Percentiles rank a stretch among this genome's conserved stretches.
These are phyloP conservation scores for Barnettozyma wickerhamii DNA, from an alignment of 805 yeast genomes.

Conservation along the genomic window DNA sequence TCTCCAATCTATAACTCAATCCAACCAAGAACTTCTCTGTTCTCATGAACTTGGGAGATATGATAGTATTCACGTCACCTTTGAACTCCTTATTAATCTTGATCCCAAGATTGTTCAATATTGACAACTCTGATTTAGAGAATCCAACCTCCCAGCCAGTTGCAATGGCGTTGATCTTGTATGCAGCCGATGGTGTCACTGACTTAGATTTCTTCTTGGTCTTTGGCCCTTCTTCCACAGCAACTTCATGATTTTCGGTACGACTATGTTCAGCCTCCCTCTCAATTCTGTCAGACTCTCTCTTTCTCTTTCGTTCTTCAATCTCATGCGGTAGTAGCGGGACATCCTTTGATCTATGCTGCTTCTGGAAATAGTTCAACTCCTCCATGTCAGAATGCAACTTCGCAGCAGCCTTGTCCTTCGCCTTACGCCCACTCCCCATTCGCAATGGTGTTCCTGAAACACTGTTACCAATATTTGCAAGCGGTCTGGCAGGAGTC, in stretches of 20 bases:
- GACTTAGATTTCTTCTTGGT: not conserved
- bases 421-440: slow-evolving; percentile 50
- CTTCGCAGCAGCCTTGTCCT: slow-evolving; percentile 58
- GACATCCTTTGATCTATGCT: slow-evolving; percentile 38
- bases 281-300: slow-evolving; percentile 24
- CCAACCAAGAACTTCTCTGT: slow-evolving; percentile 84
- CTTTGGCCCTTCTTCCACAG: not conserved
- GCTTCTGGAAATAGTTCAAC: slow-evolving; percentile 58
- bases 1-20: slow-evolving; percentile 47
- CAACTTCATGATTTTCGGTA: slow-evolving; percentile 11
- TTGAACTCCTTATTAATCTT: slow-evolving; percentile 32
- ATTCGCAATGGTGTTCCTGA: slow-evolving; percentile 11
- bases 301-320: slow-evolving; percentile 26
- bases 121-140: slow-evolving; percentile 37
- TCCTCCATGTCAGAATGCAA: slow-evolving; percentile 67
- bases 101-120: slow-evolving; percentile 54
- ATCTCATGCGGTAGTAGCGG: slow-evolving; percentile 39
- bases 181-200: slow-evolving; percentile 6
- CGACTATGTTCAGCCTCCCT: slow-evolving; percentile 15
- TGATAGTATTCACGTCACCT: slow-evolving; percentile 41
- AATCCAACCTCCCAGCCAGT: slow-evolving; percentile 62
- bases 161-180: slow-evolving; percentile 44
- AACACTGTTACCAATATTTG: not conserved
- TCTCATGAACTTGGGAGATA: slow-evolving; percentile 79
- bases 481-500: slow-evolving; percentile 5